Conservation (phyloP, 1,284 basidiomycete species). For the Agroathelia rolfsii region DNA sequence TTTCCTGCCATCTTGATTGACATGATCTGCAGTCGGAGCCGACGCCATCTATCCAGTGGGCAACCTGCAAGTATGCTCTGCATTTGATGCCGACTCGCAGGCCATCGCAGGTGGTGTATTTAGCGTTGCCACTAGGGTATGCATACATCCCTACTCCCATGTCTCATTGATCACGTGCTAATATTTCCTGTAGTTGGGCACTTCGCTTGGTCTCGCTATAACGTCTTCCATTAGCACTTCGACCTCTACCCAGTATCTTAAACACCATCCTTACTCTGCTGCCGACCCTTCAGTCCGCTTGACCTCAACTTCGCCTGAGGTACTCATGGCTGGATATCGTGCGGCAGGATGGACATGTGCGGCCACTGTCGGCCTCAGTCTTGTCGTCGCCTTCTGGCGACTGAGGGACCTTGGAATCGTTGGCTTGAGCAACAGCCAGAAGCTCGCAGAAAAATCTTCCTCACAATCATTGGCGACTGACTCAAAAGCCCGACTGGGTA, state of each 20-base stretch:
- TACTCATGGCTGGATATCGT: constrained; percentile 16
- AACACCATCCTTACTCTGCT: constrained; percentile 8
- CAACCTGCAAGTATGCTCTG: constrained; percentile 18
- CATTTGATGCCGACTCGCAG: constrained; percentile 18
- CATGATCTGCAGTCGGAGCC: constrained; percentile 1
- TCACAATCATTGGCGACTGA: too few species aligned
- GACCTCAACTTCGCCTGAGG: constrained; percentile 11
- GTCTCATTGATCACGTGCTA: background rate
- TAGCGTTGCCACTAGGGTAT: constrained; percentile 19
- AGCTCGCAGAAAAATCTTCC: too few species aligned
- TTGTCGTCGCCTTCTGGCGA: constrained; percentile 15
- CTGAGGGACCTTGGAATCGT: constrained; percentile 21
- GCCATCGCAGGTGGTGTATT: constrained; percentile 19
- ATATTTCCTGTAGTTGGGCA: constrained; percentile 12
- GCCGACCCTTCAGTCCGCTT: too few species aligned
- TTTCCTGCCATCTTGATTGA: background rate
- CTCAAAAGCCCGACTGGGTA: too few species aligned
- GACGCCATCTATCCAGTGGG: constrained; percentile 19
- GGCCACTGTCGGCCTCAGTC: constrained; percentile 10
- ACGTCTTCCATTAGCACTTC: constrained; percentile 15
- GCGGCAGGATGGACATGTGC: constrained; percentile 16
- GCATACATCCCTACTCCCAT: constrained; percentile 1
- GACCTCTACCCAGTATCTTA: constrained; percentile 12
- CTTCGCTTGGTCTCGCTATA: constrained; percentile 16
- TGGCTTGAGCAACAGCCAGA: too few species aligned